Conservation (phyloP, 768 basidiomycete species). For the Amanita muscaria region DNA sequence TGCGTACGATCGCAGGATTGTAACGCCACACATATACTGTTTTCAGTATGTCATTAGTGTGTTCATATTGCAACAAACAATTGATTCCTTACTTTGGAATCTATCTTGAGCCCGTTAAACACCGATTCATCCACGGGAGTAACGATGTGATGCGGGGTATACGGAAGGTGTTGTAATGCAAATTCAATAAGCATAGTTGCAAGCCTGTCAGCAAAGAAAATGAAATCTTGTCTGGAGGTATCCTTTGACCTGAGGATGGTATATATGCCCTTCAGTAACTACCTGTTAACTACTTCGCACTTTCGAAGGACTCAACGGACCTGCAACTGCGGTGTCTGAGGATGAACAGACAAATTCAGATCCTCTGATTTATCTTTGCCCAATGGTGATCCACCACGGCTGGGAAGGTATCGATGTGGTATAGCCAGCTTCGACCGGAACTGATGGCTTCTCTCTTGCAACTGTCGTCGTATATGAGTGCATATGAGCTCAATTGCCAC, state of each 20-base stretch:
- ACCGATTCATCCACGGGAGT: conserved; percentile 61
- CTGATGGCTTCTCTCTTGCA: conserved; percentile 66
- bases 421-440: conserved; percentile 71
- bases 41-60: neutral
- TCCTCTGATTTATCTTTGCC: conserved; percentile 33
- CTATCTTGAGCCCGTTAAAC: conserved; percentile 52
- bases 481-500: conserved; percentile 92
- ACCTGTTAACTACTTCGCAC: neutral
- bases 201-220: conserved; percentile 86
- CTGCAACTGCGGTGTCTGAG: conserved; percentile 73
- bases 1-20: conserved; percentile 79
- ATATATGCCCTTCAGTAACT: conserved; percentile 63
- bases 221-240: conserved; percentile 78
- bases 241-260: conserved; percentile 72
- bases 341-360: conserved; percentile 54
- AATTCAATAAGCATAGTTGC: conserved; percentile 79
- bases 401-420: conserved; percentile 30
- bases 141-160: conserved; percentile 43
- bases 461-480: conserved; percentile 79
- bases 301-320: conserved; percentile 29
- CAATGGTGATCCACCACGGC: conserved; percentile 27
- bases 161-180: conserved; percentile 79
- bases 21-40: conserved; percentile 79
- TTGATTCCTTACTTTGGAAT: conserved; percentile 39
- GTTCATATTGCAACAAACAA: neutral